Evolutionary conservation across 2,329 filamentous ascomycete genomes (phyloP).

Genomic region (Aspergillus luchuensis): DNA sequence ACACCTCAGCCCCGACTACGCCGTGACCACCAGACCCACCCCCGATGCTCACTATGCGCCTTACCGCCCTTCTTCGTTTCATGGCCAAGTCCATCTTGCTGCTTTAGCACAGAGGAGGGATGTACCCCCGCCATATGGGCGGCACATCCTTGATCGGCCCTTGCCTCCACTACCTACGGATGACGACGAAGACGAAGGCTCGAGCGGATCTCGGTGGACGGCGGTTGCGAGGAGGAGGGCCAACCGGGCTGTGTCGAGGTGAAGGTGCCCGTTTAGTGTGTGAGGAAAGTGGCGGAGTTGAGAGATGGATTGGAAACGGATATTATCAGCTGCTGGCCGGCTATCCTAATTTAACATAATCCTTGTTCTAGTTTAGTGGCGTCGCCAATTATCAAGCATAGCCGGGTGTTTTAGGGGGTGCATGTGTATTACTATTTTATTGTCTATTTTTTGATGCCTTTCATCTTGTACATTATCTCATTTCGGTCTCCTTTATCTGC

Average conservation of each 20-base stretch:
- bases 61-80: neutral
- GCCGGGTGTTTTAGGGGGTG: neutral
- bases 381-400: neutral
- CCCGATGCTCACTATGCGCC: neutral
- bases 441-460: neutral
- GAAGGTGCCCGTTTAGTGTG: neutral
- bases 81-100: neutral
- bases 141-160: constrained; percentile 26
- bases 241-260: neutral
- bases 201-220: constrained; percentile 26
- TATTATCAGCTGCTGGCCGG: neutral
- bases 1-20: neutral
- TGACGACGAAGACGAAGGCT: neutral
- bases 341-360: neutral
- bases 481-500: neutral
- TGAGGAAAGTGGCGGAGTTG: neutral
- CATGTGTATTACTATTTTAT: neutral
- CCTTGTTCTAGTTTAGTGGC: neutral
- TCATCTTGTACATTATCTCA: neutral
- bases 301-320: neutral
- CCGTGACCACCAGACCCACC: neutral
- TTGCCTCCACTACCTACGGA: constrained; percentile 10
- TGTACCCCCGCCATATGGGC: constrained; percentile 33
- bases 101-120: constrained; percentile 8
- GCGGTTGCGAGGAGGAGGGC: constrained; percentile 24